phyloP scores from a whole-genome alignment of 2,329 filamentous ascomycete species.

The Ophiostoma sp. region DNA sequence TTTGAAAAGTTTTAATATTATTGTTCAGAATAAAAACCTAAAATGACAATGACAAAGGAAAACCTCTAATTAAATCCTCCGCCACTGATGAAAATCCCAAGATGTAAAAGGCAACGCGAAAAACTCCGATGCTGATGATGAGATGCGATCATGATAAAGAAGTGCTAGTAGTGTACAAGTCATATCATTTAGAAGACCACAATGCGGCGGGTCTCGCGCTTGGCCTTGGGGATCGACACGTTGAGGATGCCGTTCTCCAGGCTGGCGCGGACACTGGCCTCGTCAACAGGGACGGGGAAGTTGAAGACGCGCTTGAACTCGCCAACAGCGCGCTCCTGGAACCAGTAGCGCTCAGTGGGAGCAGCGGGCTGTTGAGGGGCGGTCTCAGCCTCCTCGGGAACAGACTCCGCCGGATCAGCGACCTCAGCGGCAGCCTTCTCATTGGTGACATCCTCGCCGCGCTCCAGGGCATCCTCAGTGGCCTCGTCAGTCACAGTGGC shows the following conservation, averaged over 20 bases:
- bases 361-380: slow-evolving; percentile 21
- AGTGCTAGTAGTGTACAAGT: not conserved
- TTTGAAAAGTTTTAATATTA: not conserved
- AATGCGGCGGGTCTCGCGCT: slow-evolving; percentile 58
- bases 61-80: slow-evolving; percentile 1
- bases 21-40: not conserved
- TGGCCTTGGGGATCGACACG: slow-evolving; percentile 66
- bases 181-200: slow-evolving; percentile 47
- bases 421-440: slow-evolving; percentile 29
- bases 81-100: slow-evolving; percentile 1
- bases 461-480: slow-evolving; percentile 34
- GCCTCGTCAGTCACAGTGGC: slow-evolving; percentile 67
- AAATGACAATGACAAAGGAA: not conserved
- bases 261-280: slow-evolving; percentile 59
- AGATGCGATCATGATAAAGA: not conserved
- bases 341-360: slow-evolving; percentile 58
- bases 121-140: slow-evolving; percentile 18
- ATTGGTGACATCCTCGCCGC: slow-evolving; percentile 34
- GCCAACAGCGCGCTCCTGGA: slow-evolving; percentile 64
- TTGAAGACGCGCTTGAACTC: slow-evolving; percentile 68
- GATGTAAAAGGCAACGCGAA: not conserved
- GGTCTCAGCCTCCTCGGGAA: slow-evolving; percentile 18
- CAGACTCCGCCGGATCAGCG: slow-evolving; percentile 35
- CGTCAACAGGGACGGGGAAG: slow-evolving; percentile 65
- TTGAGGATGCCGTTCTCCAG: slow-evolving; percentile 67